phyloP scores from a whole-genome alignment of 495 filamentous ascomycete species.

The Tuber umbilicatum region DNA sequence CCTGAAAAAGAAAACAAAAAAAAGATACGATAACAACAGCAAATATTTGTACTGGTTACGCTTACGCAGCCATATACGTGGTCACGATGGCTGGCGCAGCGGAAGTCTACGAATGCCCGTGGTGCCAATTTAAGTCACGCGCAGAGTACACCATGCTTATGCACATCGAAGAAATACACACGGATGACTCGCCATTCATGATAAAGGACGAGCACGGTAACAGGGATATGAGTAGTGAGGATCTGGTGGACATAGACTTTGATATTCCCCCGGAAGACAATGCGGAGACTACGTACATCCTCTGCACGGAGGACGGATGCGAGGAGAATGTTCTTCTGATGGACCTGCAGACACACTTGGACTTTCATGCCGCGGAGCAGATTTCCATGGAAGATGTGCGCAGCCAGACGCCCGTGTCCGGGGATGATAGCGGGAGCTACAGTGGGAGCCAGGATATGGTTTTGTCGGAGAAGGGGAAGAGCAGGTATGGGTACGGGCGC shows the following conservation, averaged over 20 bases:
- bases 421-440: slow-evolving; percentile 22
- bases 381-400: slow-evolving; percentile 48
- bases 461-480: slow-evolving; percentile 29
- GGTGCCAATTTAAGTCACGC: slow-evolving; percentile 46
- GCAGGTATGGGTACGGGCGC: slow-evolving; percentile 25
- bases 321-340: slow-evolving; percentile 57
- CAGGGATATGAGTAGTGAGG: slow-evolving; percentile 11
- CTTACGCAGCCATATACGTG: background rate
- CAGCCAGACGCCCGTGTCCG: slow-evolving; percentile 22
- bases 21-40: background rate
- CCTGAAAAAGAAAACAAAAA: background rate
- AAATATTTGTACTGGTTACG: background rate
- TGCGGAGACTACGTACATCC: slow-evolving; percentile 49
- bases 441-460: slow-evolving; percentile 14
- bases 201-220: slow-evolving; percentile 40
- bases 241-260: slow-evolving; percentile 19
- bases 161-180: slow-evolving; percentile 56
- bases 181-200: slow-evolving; percentile 54
- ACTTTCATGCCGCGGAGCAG: slow-evolving; percentile 62
- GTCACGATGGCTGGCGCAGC: background rate
- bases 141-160: slow-evolving; percentile 47
- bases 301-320: slow-evolving; percentile 67
- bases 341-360: slow-evolving; percentile 65
- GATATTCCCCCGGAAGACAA: slow-evolving; percentile 20
- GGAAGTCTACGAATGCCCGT: slow-evolving; percentile 43